Base-by-base conservation (phyloP, 108 stramenopile genomes). In the Skeletonema tropicum region DNA sequence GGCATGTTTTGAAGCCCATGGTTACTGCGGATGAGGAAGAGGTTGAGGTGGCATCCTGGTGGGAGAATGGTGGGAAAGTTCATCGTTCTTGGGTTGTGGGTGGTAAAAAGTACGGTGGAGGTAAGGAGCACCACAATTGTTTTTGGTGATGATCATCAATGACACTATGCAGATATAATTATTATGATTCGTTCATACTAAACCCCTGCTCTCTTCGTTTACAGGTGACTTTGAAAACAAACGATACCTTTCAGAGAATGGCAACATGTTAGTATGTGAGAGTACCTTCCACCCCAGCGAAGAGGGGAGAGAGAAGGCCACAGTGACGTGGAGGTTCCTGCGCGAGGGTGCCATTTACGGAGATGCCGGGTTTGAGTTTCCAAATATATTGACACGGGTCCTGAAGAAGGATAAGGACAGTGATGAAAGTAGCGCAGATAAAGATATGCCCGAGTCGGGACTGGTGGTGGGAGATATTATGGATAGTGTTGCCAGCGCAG, bases 41-140 rank as follows among this genome's bases (percentile, higher is more conserved):
- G 14, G 93, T 92, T 0, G 63, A 84, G 61, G 88, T 84, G 21
- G 93, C 91, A 60, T 75, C 88, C 0, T 94, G 93, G 93, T 94
- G 93, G 93, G 93, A 91, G 74, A 62, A 86, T 30, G 55, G 82
- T 11, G 93, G 93, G 5, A 79, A 66, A 6, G 83, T 90, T 11
- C 93, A 94, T 71, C 69, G 80, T 26, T 92, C 90, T 13, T 90
- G 88, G 88, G 73, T 94, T 57, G 82, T 87, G 21, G 93, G 93
- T 39, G 89, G 88, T 3, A 78, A 77, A 26, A 91, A 90, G 75
- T 92, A 94, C 57, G 88, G 89, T 31, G 82, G 82, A 14, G 93
- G 93, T 55, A 55, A 55, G 52, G 3, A 15, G 0, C 11, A 45
- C n/a, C 11, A 15, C 0, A 15, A 45, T n/a, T 45, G 42, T 4